phyloP scores from a whole-genome alignment of 2,329 filamentous ascomycete species.

The Hypomyces rosellus region DNA sequence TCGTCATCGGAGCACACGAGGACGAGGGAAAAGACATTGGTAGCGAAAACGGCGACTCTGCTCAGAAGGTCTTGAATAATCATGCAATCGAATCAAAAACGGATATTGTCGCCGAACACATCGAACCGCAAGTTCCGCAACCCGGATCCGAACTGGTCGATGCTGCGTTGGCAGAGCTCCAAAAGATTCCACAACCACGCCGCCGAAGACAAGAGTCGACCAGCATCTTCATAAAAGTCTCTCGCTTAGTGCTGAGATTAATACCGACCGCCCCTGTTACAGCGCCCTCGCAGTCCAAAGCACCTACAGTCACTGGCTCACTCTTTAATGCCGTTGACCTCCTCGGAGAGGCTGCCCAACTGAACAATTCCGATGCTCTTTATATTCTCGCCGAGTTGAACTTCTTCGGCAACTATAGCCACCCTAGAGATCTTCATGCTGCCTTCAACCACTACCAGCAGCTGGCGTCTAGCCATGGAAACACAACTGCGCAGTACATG shows the following conservation, averaged over 20 bases:
- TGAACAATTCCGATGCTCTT: conserved; percentile 73
- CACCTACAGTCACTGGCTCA: conserved; percentile 33
- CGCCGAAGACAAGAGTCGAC: conserved; percentile 39
- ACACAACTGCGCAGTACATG: conserved; percentile 93
- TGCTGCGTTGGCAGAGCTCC: conserved; percentile 43
- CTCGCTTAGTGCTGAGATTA: conserved; percentile 41
- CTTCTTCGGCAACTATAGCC: conserved; percentile 89
- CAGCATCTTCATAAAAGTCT: conserved; percentile 36
- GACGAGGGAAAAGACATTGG: conserved; percentile 30
- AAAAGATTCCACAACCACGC: conserved; percentile 40
- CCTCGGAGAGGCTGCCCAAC: conserved; percentile 45
- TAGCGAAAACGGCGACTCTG: conserved; percentile 22
- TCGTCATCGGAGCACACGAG: conserved; percentile 31
- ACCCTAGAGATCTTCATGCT: conserved; percentile 72
- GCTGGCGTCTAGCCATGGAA: conserved; percentile 70
- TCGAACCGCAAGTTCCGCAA: conserved; percentile 24
- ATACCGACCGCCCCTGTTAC: conserved; percentile 45
- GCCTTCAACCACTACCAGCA: conserved; percentile 78
- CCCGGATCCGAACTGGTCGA: conserved; percentile 48
- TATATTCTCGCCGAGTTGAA: conserved; percentile 90
- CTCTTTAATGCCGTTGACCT: conserved; percentile 46
- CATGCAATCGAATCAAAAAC: conserved; percentile 26
- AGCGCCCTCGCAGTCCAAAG: conserved; percentile 35
- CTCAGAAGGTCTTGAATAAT: conserved; percentile 24
- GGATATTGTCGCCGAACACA: conserved; percentile 24